phyloP scores from a whole-genome alignment of 2,329 filamentous ascomycete species.

The Botryotinia convoluta region DNA sequence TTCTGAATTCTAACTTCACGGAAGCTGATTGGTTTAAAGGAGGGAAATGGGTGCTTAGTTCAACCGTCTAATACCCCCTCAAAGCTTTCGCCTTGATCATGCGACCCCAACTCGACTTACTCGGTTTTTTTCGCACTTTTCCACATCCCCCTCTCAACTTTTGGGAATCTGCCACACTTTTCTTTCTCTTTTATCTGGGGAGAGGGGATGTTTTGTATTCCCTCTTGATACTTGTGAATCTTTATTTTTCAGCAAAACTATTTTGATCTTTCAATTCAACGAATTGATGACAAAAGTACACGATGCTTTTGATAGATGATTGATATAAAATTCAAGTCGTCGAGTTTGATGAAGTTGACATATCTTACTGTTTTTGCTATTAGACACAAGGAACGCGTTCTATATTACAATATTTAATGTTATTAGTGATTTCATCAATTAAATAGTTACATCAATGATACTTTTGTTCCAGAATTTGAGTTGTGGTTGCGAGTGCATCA shows the following conservation, averaged over 20 bases:
- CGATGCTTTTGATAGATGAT: background rate
- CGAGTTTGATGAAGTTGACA: conserved; percentile 8
- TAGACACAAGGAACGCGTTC: background rate
- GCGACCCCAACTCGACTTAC: conserved; percentile 12
- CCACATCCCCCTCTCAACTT: conserved; percentile 2
- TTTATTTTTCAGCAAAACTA: background rate
- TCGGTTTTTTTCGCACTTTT: conserved; percentile 4
- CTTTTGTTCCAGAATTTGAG: background rate
- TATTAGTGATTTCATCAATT: conserved; percentile 7
- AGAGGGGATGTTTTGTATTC: background rate
- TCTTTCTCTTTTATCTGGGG: background rate
- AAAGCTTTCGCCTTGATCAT: conserved; percentile 17
- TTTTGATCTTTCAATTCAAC: background rate
- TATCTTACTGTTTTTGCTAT: background rate
- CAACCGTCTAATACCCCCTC: background rate
- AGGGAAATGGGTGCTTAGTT: conserved; percentile 3
- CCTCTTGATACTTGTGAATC: background rate
- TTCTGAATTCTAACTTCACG: background rate
- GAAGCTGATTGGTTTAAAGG: background rate
- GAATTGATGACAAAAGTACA: background rate
- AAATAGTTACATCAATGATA: background rate
- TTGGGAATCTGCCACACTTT: background rate
- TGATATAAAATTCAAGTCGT: conserved; percentile 2
- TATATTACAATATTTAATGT: background rate
- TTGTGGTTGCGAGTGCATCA: conserved; percentile 19